Evolutionary conservation across 257 asterid species (phyloP).

Genomic region (Perilla frutescens): DNA sequence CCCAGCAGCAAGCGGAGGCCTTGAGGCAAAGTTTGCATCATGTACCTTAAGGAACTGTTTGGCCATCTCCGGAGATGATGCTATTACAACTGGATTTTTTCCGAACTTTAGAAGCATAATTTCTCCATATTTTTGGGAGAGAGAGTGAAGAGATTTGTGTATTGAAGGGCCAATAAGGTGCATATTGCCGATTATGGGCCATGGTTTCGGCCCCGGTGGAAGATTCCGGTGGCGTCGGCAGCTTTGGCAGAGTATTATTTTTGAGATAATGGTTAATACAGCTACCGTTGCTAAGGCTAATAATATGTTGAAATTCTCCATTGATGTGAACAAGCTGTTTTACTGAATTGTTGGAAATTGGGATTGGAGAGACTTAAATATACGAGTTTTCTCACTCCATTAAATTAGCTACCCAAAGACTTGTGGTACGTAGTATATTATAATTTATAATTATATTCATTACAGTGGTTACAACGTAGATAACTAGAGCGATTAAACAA

Average conservation of each 20-base stretch:
- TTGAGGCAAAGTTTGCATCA: slow-evolving; percentile 44
- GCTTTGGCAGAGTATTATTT: not conserved
- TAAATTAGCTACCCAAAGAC: too few species aligned
- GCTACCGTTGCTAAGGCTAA: too few species aligned
- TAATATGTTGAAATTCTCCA: too few species aligned
- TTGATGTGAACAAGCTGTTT: too few species aligned
- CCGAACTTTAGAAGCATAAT: slow-evolving; percentile 50
- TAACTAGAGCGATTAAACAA: too few species aligned
- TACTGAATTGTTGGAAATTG: too few species aligned
- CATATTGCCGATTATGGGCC: slow-evolving; percentile 25
- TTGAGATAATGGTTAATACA: too few species aligned
- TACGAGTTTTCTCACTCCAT: too few species aligned
- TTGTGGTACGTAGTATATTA: too few species aligned
- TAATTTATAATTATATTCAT: too few species aligned
- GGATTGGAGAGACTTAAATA: too few species aligned
- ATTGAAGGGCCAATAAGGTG: slow-evolving; percentile 53
- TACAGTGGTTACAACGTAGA: too few species aligned
- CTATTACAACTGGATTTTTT: slow-evolving; percentile 43
- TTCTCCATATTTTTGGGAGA: slow-evolving; percentile 36
- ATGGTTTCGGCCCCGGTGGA: slow-evolving; percentile 35
- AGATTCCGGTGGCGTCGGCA: not conserved
- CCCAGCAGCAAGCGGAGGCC: slow-evolving; percentile 47
- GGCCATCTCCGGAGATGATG: slow-evolving; percentile 57
- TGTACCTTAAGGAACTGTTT: slow-evolving; percentile 41
- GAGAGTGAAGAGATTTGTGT: slow-evolving; percentile 44